Evolutionary conservation across 139 green algal genomes (phyloP), one percentile per base, ranked within the genome.

Genomic region (Coelastrella sp.): DNA sequence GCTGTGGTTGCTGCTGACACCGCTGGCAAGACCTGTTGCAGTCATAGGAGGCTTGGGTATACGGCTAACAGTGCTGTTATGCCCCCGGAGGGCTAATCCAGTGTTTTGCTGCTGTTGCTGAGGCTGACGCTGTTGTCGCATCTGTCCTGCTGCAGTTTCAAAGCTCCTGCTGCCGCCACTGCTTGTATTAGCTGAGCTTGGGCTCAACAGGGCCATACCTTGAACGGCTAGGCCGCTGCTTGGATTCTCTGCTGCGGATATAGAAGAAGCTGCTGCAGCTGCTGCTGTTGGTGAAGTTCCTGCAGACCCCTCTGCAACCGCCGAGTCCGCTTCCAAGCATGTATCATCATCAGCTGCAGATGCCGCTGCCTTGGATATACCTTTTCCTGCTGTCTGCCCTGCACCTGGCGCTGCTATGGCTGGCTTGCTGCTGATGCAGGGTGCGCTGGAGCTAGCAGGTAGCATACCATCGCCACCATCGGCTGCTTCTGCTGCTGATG

Each of bases 211-310:
- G 32, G 32, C 0, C 32, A 47, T 47, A 47, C 32, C 32, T 47
- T 47, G 32, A 47, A 47, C 32, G 32, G 32, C 32, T 47, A 47
- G 32, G 32, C 32, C 32, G 1, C 32, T 47, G 32, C 32, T 47
- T 47, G 32, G 32, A 47, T 47, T 47, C 32, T 47, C 64, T 71
- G 64, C 64, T 71, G 64, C 16, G 11, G 4, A 14, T 14, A 71
- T 14, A 54, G 73, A 23, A 60, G 32, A 54, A 20, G 77, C 77
- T 65, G 54, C 77, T 86, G 80, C 60, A 75, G 80, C 58, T 86
- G 22, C n/a, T 20, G 7, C 8, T 56, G 80, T 61, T 6, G 8
- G 77, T 20, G 32, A 20, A n/a, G 32, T 47, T 23, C n/a, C 23
- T 83, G 80, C 11, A 58, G 16, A 16, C 19, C 6, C 61, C 58